These are phyloP conservation scores for Daldinia sp. DNA, from an alignment of 2,329 filamentous ascomycete species.

Conservation along the genomic window DNA sequence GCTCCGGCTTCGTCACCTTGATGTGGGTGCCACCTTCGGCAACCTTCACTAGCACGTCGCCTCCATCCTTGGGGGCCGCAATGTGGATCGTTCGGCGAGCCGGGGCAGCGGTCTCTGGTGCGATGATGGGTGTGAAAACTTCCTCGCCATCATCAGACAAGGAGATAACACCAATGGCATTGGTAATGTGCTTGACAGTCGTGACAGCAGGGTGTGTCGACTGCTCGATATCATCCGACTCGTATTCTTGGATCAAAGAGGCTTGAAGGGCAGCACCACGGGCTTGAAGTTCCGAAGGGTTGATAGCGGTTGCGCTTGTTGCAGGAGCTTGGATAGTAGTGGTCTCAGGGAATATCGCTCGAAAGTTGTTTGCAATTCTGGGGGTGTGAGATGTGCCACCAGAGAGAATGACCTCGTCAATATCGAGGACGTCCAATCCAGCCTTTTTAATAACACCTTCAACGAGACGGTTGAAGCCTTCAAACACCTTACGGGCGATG, in stretches of 20 bases:
- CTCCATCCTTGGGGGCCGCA: conserved; percentile 77
- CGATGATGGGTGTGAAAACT: conserved; percentile 81
- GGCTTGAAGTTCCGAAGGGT: conserved; percentile 89
- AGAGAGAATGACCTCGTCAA: conserved; percentile 93
- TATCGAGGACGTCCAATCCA: conserved; percentile 86
- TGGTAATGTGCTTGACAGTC: conserved; percentile 87
- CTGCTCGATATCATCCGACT: conserved; percentile 91
- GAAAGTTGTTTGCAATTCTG: conserved; percentile 84
- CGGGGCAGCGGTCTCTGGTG: conserved; percentile 87
- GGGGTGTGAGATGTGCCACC: conserved; percentile 94
- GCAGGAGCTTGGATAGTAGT: conserved; percentile 85
- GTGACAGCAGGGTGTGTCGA: conserved; percentile 95
- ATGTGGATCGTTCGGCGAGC: conserved; percentile 86
- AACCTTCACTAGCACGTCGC: conserved; percentile 87
- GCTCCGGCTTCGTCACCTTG: conserved; percentile 88
- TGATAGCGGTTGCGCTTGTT: conserved; percentile 79
- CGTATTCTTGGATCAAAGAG: conserved; percentile 92
- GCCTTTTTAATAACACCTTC: conserved; percentile 91
- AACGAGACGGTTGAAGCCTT: conserved; percentile 85
- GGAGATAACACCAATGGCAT: conserved; percentile 85
- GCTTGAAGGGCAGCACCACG: conserved; percentile 96
- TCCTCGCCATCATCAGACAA: conserved; percentile 65
- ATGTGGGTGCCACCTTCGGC: conserved; percentile 90
- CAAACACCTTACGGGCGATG: conserved; percentile 84
- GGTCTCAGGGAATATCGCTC: conserved; percentile 79